Conservation (phyloP, 106 monocot genomes). For the Dendrobium nobile region DNA sequence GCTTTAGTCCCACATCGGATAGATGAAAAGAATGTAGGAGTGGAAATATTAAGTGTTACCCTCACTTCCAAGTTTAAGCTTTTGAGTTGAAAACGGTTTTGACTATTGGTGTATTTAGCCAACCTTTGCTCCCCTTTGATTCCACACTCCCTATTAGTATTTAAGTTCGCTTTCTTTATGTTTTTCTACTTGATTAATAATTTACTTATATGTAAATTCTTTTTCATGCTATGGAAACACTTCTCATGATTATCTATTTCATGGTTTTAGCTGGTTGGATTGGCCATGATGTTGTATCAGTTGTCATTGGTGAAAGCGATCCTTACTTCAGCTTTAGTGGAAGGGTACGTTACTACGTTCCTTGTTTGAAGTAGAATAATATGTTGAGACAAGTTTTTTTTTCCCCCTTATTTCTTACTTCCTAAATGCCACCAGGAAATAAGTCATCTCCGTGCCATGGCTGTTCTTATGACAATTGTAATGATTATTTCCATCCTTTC, state of each 20-base stretch:
- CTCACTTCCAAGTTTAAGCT: neutral
- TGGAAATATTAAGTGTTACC: neutral
- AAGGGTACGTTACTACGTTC: conserved; percentile 58
- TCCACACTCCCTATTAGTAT: neutral
- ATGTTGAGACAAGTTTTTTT: conserved; percentile 12
- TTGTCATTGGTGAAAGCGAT: conserved; percentile 92
- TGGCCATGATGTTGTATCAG: conserved; percentile 82
- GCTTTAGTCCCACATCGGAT: neutral
- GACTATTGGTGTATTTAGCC: neutral
- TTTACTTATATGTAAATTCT: neutral
- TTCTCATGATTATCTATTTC: neutral
- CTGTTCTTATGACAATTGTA: conserved; percentile 92
- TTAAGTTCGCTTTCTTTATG: neutral
- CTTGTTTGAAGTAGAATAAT: neutral
- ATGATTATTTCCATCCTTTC: conserved; percentile 82
- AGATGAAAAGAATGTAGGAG: neutral
- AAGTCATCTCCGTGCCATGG: conserved; percentile 71
- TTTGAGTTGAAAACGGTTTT: neutral
- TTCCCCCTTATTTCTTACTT: conserved; percentile 1
- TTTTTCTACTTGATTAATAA: neutral
- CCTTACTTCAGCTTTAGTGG: conserved; percentile 70
- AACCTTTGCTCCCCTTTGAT: neutral
- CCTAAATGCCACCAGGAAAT: conserved; percentile 51
- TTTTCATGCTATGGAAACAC: neutral
- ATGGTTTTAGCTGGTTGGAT: conserved; percentile 93